Conservation (phyloP, 1,284 basidiomycete species). For the Athelia psychrophila region DNA sequence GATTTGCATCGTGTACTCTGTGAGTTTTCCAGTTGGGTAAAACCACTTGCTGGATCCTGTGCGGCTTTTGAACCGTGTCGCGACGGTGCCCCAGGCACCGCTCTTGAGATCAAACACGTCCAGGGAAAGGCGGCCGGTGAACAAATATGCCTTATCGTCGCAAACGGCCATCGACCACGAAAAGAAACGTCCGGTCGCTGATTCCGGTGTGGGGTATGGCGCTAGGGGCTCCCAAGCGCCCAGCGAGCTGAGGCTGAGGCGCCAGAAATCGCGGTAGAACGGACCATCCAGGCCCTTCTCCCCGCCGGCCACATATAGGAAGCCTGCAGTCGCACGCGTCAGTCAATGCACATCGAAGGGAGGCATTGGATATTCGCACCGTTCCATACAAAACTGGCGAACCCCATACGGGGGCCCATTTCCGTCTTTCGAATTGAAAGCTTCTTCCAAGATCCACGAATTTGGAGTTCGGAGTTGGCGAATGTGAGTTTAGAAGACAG, state of each 20-base stretch:
- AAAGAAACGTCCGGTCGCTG: conserved; percentile 9
- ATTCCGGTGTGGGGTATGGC: conserved; percentile 20
- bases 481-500: conserved; percentile 6
- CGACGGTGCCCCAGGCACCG: conserved; percentile 25
- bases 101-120: conserved; percentile 31
- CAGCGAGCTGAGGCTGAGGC: conserved; percentile 25
- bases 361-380: conserved; percentile 7
- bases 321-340: conserved; percentile 16
- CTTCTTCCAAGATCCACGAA: conserved; percentile 26
- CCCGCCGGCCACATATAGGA: conserved; percentile 32
- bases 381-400: conserved; percentile 23
- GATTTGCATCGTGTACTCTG: conserved; percentile 27
- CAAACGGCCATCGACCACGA: conserved; percentile 26
- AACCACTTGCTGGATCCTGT: conserved; percentile 23
- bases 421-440: conserved; percentile 13
- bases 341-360: neutral
- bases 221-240: conserved; percentile 30
- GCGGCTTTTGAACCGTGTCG: conserved; percentile 23
- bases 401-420: conserved; percentile 17
- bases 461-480: conserved; percentile 19
- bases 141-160: conserved; percentile 30
- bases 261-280: conserved; percentile 31
- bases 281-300: conserved; percentile 15
- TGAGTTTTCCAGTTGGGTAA: conserved; percentile 14
- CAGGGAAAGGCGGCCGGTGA: conserved; percentile 21